Percentiles rank a stretch among this genome's conserved stretches.
Evolutionary conservation across 768 basidiomycete species (phyloP).

Genomic region (Suillus decipiens): DNA sequence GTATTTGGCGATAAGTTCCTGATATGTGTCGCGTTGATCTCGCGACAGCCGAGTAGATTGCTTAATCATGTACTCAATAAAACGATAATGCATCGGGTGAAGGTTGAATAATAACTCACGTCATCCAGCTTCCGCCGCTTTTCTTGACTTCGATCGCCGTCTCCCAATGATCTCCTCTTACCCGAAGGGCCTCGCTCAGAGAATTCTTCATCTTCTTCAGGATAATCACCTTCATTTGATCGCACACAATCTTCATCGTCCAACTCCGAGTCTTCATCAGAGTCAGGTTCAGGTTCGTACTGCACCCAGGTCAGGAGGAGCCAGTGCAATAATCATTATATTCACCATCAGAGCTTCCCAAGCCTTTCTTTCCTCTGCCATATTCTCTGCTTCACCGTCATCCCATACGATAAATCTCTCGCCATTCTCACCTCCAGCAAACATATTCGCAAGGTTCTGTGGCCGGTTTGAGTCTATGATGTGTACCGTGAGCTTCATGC

Average conservation of each 20-base stretch:
- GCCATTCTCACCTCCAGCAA: constrained; percentile 64
- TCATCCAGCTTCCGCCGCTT: constrained; percentile 65
- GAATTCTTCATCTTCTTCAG: constrained; percentile 45
- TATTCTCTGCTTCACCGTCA: constrained; percentile 74
- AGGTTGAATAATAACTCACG: constrained; percentile 33
- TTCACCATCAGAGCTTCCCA: constrained; percentile 84
- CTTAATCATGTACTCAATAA: constrained; percentile 28
- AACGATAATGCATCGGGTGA: constrained; percentile 1
- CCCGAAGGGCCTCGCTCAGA: constrained; percentile 38
- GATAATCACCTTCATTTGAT: constrained; percentile 42
- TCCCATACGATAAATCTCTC: constrained; percentile 91
- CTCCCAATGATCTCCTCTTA: constrained; percentile 51
- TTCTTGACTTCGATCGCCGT: constrained; percentile 39
- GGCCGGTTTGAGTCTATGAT: constrained; percentile 95
- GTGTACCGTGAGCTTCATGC: constrained; percentile 69
- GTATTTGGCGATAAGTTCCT: constrained; percentile 72
- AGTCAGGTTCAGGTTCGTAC: constrained; percentile 80
- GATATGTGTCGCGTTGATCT: constrained; percentile 68
- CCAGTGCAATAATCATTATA: constrained; percentile 9
- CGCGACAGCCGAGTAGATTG: constrained; percentile 61
- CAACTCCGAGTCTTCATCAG: constrained; percentile 57
- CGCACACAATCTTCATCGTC: constrained; percentile 47
- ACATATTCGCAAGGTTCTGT: constrained; percentile 84
- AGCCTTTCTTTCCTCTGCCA: constrained; percentile 73
- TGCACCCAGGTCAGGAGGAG: constrained; percentile 27